Conservation (phyloP, 2,329 filamentous ascomycete genomes). For the Verticillium zaregamsianum region DNA sequence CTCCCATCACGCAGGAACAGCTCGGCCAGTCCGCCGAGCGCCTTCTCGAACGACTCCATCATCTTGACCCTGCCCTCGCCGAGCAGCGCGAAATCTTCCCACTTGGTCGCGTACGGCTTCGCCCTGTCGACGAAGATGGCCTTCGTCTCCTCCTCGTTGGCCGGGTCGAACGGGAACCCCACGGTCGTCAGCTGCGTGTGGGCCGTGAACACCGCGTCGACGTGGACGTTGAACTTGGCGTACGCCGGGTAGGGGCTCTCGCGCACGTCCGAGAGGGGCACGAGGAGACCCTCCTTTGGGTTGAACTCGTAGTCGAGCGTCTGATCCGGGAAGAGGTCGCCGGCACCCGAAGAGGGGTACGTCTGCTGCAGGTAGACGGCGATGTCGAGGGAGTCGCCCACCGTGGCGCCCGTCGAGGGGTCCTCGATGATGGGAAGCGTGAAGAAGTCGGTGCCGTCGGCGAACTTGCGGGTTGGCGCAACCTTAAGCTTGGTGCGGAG, state of each 20-base stretch:
- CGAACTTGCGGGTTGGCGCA: slow-evolving; percentile 47
- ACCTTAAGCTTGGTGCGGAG: slow-evolving; percentile 42
- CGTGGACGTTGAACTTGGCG: slow-evolving; percentile 46
- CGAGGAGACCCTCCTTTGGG: slow-evolving; percentile 13
- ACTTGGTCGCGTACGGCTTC: slow-evolving; percentile 28
- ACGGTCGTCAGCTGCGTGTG: slow-evolving; percentile 35
- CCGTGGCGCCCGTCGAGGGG: slow-evolving; percentile 25
- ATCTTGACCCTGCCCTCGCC: slow-evolving; percentile 35
- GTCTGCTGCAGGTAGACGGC: slow-evolving; percentile 52
- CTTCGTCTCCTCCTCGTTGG: slow-evolving; percentile 35
- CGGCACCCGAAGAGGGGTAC: slow-evolving; percentile 40
- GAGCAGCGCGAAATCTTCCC: slow-evolving; percentile 35
- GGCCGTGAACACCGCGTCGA: slow-evolving; percentile 50
- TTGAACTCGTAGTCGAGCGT: slow-evolving; percentile 34
- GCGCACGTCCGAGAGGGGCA: slow-evolving; percentile 31
- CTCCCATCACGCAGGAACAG: slow-evolving; percentile 30
- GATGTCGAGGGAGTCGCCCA: slow-evolving; percentile 65
- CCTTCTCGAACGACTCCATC: slow-evolving; percentile 32
- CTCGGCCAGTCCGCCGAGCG: slow-evolving; percentile 35
- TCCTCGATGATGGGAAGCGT: slow-evolving; percentile 58
- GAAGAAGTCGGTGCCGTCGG: slow-evolving; percentile 53
- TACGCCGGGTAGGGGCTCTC: slow-evolving; percentile 28
- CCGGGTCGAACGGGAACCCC: slow-evolving; percentile 46
- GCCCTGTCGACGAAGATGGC: slow-evolving; percentile 45
- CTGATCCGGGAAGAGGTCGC: slow-evolving; percentile 43